Conservation (phyloP, 129 eudicot species). For the Mikania micrantha region DNA sequence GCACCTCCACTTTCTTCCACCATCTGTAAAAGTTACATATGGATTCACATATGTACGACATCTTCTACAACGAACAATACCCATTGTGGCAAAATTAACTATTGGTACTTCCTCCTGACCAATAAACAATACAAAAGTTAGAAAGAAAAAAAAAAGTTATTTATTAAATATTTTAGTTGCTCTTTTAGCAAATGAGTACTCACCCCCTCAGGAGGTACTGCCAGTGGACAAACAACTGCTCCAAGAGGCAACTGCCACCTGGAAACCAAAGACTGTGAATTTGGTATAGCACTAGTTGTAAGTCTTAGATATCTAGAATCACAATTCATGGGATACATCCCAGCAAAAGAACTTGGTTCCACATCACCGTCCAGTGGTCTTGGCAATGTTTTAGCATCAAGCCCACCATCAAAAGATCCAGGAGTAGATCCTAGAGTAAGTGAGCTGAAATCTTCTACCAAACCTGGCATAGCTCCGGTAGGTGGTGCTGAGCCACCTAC, state of each 20-base stretch:
- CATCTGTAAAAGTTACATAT: constrained; percentile 81
- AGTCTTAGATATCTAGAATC: constrained; percentile 71
- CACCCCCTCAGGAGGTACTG: constrained; percentile 92
- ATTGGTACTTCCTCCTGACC: constrained; percentile 95
- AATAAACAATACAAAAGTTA: constrained; percentile 6
- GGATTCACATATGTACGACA: constrained; percentile 99
- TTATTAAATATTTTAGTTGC: constrained; percentile 6
- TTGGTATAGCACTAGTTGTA: constrained; percentile 82
- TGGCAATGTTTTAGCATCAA: constrained; percentile 71
- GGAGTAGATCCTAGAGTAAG: constrained; percentile 73
- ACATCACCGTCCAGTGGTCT: constrained; percentile 93
- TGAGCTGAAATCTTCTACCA: constrained; percentile 85
- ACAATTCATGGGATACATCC: constrained; percentile 78
- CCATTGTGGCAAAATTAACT: constrained; percentile 84
- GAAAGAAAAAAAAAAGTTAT: background rate
- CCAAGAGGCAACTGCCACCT: constrained; percentile 99
- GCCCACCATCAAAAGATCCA: constrained; percentile 82
- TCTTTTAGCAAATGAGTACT: constrained; percentile 16
- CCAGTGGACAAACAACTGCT: constrained; percentile 98
- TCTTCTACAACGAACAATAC: constrained; percentile 94
- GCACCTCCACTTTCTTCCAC: constrained; percentile 99
- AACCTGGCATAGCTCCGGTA: constrained; percentile 40
- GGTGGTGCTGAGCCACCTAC: constrained; percentile 68
- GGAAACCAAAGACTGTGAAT: constrained; percentile 87
- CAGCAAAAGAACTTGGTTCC: constrained; percentile 60